These are phyloP conservation scores for Cylindrodendrum hubeiense DNA, from an alignment of 2,329 filamentous ascomycete genomes.

Conservation along the genomic window DNA sequence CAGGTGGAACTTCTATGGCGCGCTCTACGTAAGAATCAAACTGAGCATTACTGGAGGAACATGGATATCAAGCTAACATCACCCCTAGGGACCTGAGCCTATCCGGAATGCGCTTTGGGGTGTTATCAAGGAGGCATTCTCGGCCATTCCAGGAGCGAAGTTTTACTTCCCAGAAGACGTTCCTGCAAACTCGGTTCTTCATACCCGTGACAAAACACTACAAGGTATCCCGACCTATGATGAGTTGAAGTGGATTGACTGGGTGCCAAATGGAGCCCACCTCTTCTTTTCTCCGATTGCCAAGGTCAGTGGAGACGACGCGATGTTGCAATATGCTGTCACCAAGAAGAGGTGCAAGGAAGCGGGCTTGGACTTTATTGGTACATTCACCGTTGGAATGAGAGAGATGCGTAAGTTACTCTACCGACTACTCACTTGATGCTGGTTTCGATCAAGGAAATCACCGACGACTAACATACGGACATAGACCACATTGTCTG, in stretches of 20 bases:
- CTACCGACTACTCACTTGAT: background rate
- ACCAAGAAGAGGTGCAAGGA: conserved; percentile 31
- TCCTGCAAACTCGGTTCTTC: conserved; percentile 31
- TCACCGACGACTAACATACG: background rate
- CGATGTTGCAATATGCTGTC: conserved; percentile 21
- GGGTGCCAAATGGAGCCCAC: conserved; percentile 37
- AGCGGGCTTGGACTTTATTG: conserved; percentile 36
- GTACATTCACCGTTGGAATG: conserved; percentile 29
- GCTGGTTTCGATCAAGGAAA: background rate
- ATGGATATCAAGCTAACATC: background rate
- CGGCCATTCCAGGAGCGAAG: conserved; percentile 33
- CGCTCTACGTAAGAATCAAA: conserved; percentile 22
- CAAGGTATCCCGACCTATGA: conserved; percentile 33
- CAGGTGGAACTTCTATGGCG: conserved; percentile 40
- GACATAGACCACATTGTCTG: conserved; percentile 56
- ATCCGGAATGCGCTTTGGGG: conserved; percentile 33
- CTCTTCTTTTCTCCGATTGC: conserved; percentile 40
- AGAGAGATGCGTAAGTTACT: conserved; percentile 17
- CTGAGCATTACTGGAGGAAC: too few relatives aligned
- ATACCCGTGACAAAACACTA: conserved; percentile 30
- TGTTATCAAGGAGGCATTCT: conserved; percentile 32
- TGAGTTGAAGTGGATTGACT: conserved; percentile 37
- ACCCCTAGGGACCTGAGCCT: conserved; percentile 26
- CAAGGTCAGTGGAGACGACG: conserved; percentile 31
- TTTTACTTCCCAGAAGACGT: conserved; percentile 39